Evolutionary conservation across 306 rosid genomes (phyloP), one percentile per base, ranked within the genome.

Genomic region (Castanea mollissima): DNA sequence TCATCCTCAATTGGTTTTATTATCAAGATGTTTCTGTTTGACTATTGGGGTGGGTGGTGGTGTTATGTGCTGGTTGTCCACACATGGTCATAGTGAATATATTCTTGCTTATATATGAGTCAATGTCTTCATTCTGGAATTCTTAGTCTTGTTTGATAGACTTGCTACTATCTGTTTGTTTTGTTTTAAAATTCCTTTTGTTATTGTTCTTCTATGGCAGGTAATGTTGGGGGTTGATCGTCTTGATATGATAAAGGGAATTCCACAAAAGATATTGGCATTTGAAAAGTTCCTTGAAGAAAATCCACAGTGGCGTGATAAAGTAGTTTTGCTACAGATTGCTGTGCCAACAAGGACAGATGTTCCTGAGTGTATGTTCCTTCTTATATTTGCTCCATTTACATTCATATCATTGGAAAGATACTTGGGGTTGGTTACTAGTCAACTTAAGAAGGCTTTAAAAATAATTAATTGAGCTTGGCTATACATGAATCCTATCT

Each of bases 221-320:
- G 92, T 95, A 73, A 95, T 95, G 94, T 70, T 92, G 86, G 99
- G 99, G 3, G 96, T 95, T 76, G 97, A 92, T 85, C 97, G 97
- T 79, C 99, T 95, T 70, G 99, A 95, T 87, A 95, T 92, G 97
- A 95, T 95, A 74, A 95, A 95, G 86, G 99, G 99, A 83, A 92
- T 95, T 64, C 98, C 99, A 59, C 99, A 92, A 67, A 92, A 92
- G 81, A 89, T 92, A 71, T 85, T 95, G 90, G 99, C 99, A 32
- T 95, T 95, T 55, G 99, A 95, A 74, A 90, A 95, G 80, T 95
- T 95, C 86, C 93, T 92, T 0, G 99, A 95, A 88, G 98, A 95
- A 83, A 95, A 95, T 83, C 89, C 91, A 31, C 74, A 75, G 25
- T 95, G 98, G 99, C 98, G 87, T 79, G 96, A 92, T 87, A 82